Percentiles rank a stretch among this genome's conserved stretches.
Conservation (phyloP, 2,329 filamentous ascomycete species). For the Amesomyces nigricolor region DNA sequence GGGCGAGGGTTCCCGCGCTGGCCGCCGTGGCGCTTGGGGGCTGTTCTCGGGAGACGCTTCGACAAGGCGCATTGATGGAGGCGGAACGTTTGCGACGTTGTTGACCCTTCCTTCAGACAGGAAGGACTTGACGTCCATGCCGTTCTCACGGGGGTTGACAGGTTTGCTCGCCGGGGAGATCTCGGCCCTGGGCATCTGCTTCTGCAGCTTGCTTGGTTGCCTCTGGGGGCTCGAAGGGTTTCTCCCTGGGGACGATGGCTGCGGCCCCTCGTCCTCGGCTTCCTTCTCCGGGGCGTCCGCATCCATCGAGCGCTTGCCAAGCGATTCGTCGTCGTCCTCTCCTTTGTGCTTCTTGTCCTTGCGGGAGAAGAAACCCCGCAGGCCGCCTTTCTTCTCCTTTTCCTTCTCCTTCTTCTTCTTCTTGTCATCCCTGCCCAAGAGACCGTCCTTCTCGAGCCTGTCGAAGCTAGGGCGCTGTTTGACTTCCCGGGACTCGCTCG, state of each 20-base stretch:
- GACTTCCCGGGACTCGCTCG: conserved; percentile 51
- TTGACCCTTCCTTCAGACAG: conserved; percentile 42
- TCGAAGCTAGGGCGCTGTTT: conserved; percentile 66
- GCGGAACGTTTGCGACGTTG: conserved; percentile 51
- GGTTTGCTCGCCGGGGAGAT: conserved; percentile 42
- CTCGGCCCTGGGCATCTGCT: conserved; percentile 51
- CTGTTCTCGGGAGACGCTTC: conserved; percentile 32
- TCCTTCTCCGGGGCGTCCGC: conserved; percentile 41
- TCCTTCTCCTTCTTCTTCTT: conserved; percentile 73
- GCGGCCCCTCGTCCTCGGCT: conserved; percentile 39
- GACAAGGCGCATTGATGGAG: conserved; percentile 54
- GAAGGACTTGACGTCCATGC: conserved; percentile 39
- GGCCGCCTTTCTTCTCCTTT: conserved; percentile 61
- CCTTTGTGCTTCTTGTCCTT: conserved; percentile 54
- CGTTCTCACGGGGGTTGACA: conserved; percentile 29
- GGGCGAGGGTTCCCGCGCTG: conserved; percentile 37
- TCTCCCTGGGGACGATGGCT: conserved; percentile 45
- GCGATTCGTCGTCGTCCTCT: conserved; percentile 55
- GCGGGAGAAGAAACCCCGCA: conserved; percentile 58
- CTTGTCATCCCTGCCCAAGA: conserved; percentile 60
- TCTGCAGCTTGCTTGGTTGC: conserved; percentile 64
- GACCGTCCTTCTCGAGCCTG: conserved; percentile 58
- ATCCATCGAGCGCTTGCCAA: conserved; percentile 57
- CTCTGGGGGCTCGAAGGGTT: conserved; percentile 41
- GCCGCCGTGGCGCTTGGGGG: conserved; percentile 27